phyloP scores from a whole-genome alignment of 2,329 filamentous ascomycete species.

The Cytospora piceae region DNA sequence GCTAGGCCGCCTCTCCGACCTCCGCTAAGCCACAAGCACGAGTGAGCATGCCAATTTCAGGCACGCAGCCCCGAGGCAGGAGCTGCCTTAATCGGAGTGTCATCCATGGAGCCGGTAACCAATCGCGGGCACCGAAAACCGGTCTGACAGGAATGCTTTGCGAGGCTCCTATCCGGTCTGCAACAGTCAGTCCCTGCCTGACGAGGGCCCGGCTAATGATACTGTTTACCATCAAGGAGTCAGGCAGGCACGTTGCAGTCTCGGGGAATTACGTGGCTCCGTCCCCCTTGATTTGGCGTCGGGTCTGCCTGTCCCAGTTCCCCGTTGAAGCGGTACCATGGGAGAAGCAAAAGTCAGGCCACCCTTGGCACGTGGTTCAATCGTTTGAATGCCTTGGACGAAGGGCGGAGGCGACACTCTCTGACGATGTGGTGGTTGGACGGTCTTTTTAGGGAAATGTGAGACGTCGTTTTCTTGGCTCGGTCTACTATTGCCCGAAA shows the following conservation, averaged over 20 bases:
- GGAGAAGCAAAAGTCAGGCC: slow-evolving; percentile 1
- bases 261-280: background rate
- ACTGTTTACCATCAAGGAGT: background rate
- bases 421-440: background rate
- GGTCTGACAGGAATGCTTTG: background rate
- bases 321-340: background rate
- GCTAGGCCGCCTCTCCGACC: too few relatives aligned
- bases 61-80: background rate
- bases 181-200: background rate
- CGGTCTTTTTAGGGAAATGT: background rate
- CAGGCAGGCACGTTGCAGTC: background rate
- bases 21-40: background rate
- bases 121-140: slow-evolving; percentile 4
- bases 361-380: background rate
- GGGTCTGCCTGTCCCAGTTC: background rate
- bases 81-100: slow-evolving; percentile 4
- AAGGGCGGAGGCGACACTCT: background rate
- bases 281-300: background rate
- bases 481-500: background rate
- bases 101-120: slow-evolving; percentile 14
- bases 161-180: background rate
- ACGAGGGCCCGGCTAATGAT: background rate
- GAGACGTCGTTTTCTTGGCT: slow-evolving; percentile 13
- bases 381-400: background rate
- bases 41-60: background rate